Percentiles rank a stretch among this genome's conserved stretches.
phyloP scores from a whole-genome alignment of 345 rosid genomes.

The Lumnitzera racemosa region DNA sequence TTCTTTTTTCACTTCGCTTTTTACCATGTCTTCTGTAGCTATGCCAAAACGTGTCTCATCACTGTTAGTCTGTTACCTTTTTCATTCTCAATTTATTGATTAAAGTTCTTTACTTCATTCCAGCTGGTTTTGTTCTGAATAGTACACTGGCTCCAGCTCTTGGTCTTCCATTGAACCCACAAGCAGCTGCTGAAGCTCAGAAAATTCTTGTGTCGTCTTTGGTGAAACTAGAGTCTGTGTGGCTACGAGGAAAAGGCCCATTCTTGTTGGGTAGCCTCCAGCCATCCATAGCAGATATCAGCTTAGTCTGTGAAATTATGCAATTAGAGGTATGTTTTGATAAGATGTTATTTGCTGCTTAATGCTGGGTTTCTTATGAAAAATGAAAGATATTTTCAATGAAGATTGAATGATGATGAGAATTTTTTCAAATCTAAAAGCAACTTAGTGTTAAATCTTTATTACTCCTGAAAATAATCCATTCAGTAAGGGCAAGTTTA shows the following conservation, averaged over 20 bases:
- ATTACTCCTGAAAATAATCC: neutral
- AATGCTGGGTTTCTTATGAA: neutral
- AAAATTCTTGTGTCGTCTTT: constrained; percentile 45
- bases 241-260: constrained; percentile 69
- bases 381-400: neutral
- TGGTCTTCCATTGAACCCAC: constrained; percentile 44
- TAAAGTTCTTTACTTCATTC: neutral
- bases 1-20: too few species aligned
- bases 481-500: neutral
- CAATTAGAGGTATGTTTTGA: constrained; percentile 16
- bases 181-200: constrained; percentile 65
- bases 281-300: constrained; percentile 80
- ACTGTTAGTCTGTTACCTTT: neutral
- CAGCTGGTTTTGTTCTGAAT: constrained; percentile 46
- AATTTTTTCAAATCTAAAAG: neutral
- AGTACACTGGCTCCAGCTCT: constrained; percentile 40
- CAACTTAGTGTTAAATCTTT: neutral
- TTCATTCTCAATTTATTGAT: neutral
- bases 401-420: neutral
- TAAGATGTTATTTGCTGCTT: neutral
- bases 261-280: constrained; percentile 70
- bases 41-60: neutral
- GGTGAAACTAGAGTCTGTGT: constrained; percentile 51
- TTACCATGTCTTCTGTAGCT: neutral
- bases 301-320: constrained; percentile 70